Evolutionary conservation across 2,329 filamentous ascomycete species (phyloP), one percentile per base, ranked within the genome.

Genomic region (Cryphonectria nitschkei): DNA sequence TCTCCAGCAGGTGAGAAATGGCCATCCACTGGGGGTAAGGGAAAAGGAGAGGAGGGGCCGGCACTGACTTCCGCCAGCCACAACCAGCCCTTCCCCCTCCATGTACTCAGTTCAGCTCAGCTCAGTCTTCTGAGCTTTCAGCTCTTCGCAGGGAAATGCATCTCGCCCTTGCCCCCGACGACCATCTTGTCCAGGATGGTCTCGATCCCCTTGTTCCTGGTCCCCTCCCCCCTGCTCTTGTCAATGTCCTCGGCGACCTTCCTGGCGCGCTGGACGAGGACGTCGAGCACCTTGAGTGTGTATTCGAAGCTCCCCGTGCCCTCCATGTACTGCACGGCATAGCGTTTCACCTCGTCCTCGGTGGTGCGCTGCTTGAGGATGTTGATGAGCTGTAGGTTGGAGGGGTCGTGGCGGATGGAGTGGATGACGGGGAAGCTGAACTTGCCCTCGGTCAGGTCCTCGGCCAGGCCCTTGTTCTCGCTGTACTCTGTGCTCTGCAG

Each of bases 401-500:
- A 82, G 26, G 89, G 93, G 78, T 94, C 88, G 72, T 91, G 84
- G 72, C 93, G 92, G 75, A 98, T 97, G 79, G 92, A 92, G 83
- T 98, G 95, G 77, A 98, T 97, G 77, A 98, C 91, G 56, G 95
- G 94, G 79, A 98, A 98, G 37, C 92, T 95, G 84, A 98, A 98
- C 85, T 98, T 98, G 74, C 95, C 95, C 83, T 98, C 96, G 0
- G 94, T 98, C 76, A 98, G 83, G 81, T 98, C 96, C 83, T 98
- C 95, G 81, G 93, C 97, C 75, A 97, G 88, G 65, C 95, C 96
- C 84, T 98, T 98, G 81, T 97, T 95, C 74, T 92, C 85, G 52
- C 90, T 90, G 84, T 98, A 98, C 77, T 90, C 86, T n/a, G 83
- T 84, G 26, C 86, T 88, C 41, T 87, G 88, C 60, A 99, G 89